Evolutionary conservation across 208 protist genomes (phyloP).

Genomic region (Leishmania turanica): DNA sequence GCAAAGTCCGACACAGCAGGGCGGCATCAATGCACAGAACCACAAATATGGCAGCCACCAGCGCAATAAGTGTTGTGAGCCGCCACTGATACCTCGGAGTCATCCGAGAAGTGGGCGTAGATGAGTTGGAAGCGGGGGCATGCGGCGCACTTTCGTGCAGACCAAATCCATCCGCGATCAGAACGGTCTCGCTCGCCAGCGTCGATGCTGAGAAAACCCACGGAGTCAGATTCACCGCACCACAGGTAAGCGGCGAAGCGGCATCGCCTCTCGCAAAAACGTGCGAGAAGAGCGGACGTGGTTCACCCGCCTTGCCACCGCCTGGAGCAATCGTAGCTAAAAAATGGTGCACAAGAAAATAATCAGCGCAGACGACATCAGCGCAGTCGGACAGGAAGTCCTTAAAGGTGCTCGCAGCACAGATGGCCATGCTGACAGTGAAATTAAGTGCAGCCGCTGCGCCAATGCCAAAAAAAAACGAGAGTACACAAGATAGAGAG

Average conservation of each 20-base stretch:
- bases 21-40: not conserved
- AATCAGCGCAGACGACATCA: constrained; percentile 21
- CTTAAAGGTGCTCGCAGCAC: not conserved
- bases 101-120: not conserved
- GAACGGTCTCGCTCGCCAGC: not conserved
- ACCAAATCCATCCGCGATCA: not conserved
- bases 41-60: not conserved
- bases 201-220: not conserved
- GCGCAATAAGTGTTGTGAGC: not conserved
- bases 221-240: constrained; percentile 13
- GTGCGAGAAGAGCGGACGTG: not conserved
- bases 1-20: not conserved
- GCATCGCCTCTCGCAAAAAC: not conserved
- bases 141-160: not conserved
- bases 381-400: constrained; percentile 32
- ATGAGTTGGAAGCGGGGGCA: too few species aligned
- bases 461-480: not conserved
- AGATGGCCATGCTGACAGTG: constrained; percentile 9
- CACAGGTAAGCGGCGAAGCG: constrained; percentile 4
- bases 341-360: constrained; percentile 8
- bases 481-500: too few species aligned
- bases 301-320: not conserved
- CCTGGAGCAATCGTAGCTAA: not conserved
- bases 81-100: constrained; percentile 1
- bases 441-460: not conserved